Conservation (phyloP, 2,329 filamentous ascomycete genomes). For the Pseudonectria buxi region DNA sequence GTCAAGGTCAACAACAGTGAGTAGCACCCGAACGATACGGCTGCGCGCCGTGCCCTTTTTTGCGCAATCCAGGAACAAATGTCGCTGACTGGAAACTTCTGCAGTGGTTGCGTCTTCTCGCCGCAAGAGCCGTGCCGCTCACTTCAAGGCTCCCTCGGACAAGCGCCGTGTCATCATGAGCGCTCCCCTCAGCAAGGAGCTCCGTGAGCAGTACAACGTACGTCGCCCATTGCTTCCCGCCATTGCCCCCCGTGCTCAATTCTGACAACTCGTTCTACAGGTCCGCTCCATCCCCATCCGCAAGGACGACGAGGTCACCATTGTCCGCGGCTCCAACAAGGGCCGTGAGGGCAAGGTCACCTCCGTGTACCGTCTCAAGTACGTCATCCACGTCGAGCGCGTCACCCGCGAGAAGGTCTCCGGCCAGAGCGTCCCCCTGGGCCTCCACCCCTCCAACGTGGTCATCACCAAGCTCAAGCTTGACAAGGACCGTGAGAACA, state of each 20-base stretch:
- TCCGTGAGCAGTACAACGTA: constrained; percentile 99
- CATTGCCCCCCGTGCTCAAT: not conserved
- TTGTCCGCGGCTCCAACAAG: constrained; percentile 92
- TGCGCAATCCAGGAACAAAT: constrained; percentile 2
- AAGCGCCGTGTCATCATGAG: constrained; percentile 95
- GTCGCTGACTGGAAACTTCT: constrained; percentile 2
- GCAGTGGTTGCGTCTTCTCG: constrained; percentile 67
- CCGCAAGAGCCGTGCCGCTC: constrained; percentile 98
- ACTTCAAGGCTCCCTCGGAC: constrained; percentile 93
- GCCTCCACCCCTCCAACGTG: constrained; percentile 93
- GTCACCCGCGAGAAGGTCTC: constrained; percentile 95
- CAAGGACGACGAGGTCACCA: constrained; percentile 92
- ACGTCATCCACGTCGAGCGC: constrained; percentile 94
- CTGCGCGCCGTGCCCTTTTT: not conserved
- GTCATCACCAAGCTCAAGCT: constrained; percentile 99
- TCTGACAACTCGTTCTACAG: constrained; percentile 36
- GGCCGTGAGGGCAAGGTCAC: constrained; percentile 98
- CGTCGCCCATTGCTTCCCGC: constrained; percentile 26
- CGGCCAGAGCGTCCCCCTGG: constrained; percentile 90
- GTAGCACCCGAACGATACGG: constrained; percentile 16
- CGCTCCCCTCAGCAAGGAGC: constrained; percentile 91
- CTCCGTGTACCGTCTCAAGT: constrained; percentile 97
- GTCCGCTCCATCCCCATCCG: constrained; percentile 94
- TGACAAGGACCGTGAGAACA: constrained; percentile 87
- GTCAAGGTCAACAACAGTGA: constrained; percentile 61